Conservation (phyloP, 2,329 filamentous ascomycete species). For the Claviceps maximensis region DNA sequence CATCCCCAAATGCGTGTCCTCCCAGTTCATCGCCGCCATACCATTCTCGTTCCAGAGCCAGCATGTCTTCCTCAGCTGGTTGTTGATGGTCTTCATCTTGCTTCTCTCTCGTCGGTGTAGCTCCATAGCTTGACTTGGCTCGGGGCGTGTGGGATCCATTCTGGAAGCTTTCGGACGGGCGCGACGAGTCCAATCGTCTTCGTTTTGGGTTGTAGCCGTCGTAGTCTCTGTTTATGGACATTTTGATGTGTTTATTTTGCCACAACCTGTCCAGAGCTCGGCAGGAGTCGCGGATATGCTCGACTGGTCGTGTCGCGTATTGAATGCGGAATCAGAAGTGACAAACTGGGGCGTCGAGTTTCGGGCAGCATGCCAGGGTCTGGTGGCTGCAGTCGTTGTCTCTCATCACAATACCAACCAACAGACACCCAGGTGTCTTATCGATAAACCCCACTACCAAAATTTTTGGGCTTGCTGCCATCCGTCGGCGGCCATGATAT, state of each 20-base stretch:
- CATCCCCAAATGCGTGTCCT: conserved; percentile 73
- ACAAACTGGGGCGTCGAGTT: conserved; percentile 8
- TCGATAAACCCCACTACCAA: conserved; percentile 27
- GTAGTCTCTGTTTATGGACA: conserved; percentile 24
- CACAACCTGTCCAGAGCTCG: neutral
- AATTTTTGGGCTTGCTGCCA: conserved; percentile 17
- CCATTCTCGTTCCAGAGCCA: conserved; percentile 80
- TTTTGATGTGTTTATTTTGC: conserved; percentile 6
- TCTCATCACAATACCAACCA: too few species aligned
- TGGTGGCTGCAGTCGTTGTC: too few species aligned
- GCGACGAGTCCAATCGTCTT: conserved; percentile 21
- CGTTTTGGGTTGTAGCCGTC: conserved; percentile 27
- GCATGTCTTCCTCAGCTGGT: conserved; percentile 54
- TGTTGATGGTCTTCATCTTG: conserved; percentile 39
- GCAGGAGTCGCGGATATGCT: neutral
- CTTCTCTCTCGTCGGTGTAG: conserved; percentile 27
- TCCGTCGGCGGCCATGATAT: neutral
- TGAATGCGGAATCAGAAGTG: neutral
- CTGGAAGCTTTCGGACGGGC: conserved; percentile 16
- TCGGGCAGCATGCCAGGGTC: conserved; percentile 1
- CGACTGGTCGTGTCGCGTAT: neutral
- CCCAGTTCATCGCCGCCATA: conserved; percentile 78
- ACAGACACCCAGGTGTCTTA: conserved; percentile 13
- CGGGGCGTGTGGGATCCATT: conserved; percentile 23
- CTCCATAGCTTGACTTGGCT: conserved; percentile 25